Base-by-base conservation (phyloP, 1,139 yeast genomes). In the Geotrichum aggregatum region DNA sequence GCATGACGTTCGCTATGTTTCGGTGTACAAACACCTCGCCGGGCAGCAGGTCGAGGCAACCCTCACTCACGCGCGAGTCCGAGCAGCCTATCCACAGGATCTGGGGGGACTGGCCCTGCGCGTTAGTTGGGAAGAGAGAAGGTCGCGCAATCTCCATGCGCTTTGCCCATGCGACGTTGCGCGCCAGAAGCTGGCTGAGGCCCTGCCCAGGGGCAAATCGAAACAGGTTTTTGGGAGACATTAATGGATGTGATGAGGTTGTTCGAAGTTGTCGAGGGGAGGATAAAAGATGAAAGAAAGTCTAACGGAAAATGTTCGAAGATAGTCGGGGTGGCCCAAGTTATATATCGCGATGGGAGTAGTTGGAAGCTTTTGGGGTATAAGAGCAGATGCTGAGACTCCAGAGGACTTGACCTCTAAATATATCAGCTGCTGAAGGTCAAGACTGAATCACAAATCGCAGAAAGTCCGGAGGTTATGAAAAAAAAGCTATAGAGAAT, bases 21-120 rank as follows among this genome's bases (percentile, higher is more conserved):
- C 96, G 80, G 67, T 87, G 91, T n/a, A 92, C 87, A 73, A 92
- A 91, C 10, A 89, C 79, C 69, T 91, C 98, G 46, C 98, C 98
- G 1, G 98, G 98, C 3, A 70, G 65, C 54, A 85, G 73, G 34
- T 91, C 91, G 52, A 92, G 72, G 61, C 89, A 83, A 44, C 75
- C 75, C 61, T 92, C 97, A 50, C 91, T 87, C 54, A 87, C 87
- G 61, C 98, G 82, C 11, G 97, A 88, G 68, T 92, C 98, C 4
- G 95, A 83, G 69, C 98, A 92, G 3, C 98, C 97, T 57, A 92
- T 85, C 95, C 97, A 91, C 53, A 92, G 73, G 10, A 97, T 88
- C 68, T 89, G 95, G 18, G 98, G 98, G 16, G 82, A 70, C 70
- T 92, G 98, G 51, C 98, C 98, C 65, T 80, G 75, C 1, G 82